Percentiles rank a stretch among this genome's conserved stretches.
These are phyloP conservation scores for Silene coronaria DNA, from an alignment of 179 eudicot genomes.

Conservation along the genomic window DNA sequence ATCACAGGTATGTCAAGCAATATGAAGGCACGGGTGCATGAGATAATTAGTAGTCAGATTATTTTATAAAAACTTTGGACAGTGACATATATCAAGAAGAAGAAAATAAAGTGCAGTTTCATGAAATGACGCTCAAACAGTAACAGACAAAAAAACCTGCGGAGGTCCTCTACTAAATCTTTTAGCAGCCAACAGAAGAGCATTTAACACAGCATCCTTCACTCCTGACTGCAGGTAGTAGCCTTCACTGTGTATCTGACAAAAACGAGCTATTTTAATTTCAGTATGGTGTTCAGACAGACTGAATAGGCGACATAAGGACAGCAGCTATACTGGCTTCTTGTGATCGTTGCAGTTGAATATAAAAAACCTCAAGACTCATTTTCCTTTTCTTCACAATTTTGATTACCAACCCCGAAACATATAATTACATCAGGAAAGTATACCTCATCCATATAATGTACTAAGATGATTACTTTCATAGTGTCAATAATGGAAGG, in stretches of 20 bases:
- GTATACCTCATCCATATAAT: background rate
- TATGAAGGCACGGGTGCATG: background rate
- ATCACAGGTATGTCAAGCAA: background rate
- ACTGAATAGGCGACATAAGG: background rate
- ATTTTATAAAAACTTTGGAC: no score
- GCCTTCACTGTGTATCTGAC: constrained; percentile 87
- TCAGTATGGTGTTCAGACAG: background rate
- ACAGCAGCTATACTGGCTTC: background rate
- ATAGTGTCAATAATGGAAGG: background rate
- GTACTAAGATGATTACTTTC: background rate
- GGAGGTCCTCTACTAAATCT: constrained; percentile 87
- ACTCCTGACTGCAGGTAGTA: constrained; percentile 62
- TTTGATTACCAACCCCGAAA: background rate
- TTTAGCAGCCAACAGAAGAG: constrained; percentile 80
- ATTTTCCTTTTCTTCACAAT: background rate
- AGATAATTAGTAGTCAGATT: background rate
- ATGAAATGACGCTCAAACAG: background rate
- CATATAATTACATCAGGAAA: background rate
- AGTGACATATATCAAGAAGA: background rate
- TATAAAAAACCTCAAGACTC: background rate
- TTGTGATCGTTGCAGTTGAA: background rate
- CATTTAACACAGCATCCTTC: constrained; percentile 71
- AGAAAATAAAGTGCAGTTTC: background rate
- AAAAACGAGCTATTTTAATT: background rate
- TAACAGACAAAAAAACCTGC: constrained; percentile 48